A percentile compares a stretch with the other conserved stretches of the same genome.
Conservation (phyloP, 1,284 basidiomycete species). For the Athelia sp. region DNA sequence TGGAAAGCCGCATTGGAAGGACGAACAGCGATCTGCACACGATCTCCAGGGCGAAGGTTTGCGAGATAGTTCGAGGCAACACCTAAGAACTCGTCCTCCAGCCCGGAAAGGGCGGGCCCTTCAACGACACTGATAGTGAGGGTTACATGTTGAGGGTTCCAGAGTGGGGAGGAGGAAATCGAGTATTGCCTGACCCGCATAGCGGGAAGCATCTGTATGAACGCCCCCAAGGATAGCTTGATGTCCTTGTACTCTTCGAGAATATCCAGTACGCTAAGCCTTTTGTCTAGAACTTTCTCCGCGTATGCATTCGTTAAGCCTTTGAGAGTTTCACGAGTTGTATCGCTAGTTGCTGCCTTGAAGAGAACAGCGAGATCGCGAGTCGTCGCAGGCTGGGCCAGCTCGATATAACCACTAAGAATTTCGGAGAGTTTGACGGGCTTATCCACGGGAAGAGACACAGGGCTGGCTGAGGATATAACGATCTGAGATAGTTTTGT, state of each 20-base stretch:
- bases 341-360: conserved; percentile 12
- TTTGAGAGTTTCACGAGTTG: conserved; percentile 19
- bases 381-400: conserved; percentile 40
- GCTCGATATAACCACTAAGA: conserved; percentile 41
- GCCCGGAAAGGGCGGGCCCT: conserved; percentile 26
- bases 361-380: conserved; percentile 28
- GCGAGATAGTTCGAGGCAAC: conserved; percentile 47
- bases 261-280: conserved; percentile 40
- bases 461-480: conserved; percentile 32
- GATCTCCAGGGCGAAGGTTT: conserved; percentile 34
- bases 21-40: conserved; percentile 40
- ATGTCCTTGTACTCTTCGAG: conserved; percentile 37
- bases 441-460: conserved; percentile 34
- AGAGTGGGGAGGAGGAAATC: conserved; percentile 48
- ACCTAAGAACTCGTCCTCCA: conserved; percentile 34
- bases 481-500: conserved; percentile 23
- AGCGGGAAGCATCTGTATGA: conserved; percentile 38
- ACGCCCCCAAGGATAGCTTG: conserved; percentile 33
- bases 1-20: conserved; percentile 40
- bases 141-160: conserved; percentile 36
- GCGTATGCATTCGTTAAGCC: conserved; percentile 26
- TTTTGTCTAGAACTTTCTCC: conserved; percentile 29
- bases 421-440: conserved; percentile 31
- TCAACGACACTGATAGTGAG: conserved; percentile 44
- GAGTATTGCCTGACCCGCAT: conserved; percentile 51